Conservation (phyloP, 495 filamentous ascomycete genomes). For the Penicillium fimorum region DNA sequence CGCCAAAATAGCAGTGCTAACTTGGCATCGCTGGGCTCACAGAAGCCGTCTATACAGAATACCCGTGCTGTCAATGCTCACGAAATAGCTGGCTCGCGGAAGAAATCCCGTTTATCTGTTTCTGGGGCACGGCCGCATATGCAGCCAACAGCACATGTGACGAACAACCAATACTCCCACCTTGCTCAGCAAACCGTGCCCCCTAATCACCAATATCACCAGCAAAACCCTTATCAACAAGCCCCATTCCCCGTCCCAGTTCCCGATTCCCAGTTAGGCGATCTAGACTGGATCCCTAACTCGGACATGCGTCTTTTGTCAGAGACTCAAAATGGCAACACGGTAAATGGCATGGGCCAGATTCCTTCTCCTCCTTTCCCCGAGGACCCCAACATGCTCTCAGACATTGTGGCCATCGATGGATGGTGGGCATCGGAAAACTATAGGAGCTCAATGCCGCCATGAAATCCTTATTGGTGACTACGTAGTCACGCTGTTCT, state of each 20-base stretch:
- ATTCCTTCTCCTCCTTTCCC: conserved; percentile 23
- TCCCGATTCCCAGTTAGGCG: conserved; percentile 18
- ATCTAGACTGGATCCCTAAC: conserved; percentile 39
- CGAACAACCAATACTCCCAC: neutral
- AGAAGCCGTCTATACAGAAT: conserved; percentile 5
- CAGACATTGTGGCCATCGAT: conserved; percentile 39
- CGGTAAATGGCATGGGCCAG: neutral
- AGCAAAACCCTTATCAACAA: neutral
- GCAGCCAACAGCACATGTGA: conserved; percentile 3
- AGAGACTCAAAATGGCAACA: conserved; percentile 20
- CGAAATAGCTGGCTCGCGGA: conserved; percentile 23
- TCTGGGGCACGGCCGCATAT: conserved; percentile 2
- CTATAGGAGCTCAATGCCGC: neutral
- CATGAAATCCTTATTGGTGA: neutral
- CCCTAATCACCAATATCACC: neutral
- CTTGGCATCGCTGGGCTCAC: conserved; percentile 7
- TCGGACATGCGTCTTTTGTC: conserved; percentile 35
- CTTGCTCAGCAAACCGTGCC: neutral
- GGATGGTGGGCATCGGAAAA: conserved; percentile 39
- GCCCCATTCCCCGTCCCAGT: conserved; percentile 3
- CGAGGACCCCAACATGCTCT: conserved; percentile 28
- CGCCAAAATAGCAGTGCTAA: conserved; percentile 35
- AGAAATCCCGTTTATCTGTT: conserved; percentile 30
- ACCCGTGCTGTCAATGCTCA: neutral
- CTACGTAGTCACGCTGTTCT: neutral